These are phyloP conservation scores for Mycena belliarum DNA, from an alignment of 768 basidiomycete genomes.

Conservation along the genomic window DNA sequence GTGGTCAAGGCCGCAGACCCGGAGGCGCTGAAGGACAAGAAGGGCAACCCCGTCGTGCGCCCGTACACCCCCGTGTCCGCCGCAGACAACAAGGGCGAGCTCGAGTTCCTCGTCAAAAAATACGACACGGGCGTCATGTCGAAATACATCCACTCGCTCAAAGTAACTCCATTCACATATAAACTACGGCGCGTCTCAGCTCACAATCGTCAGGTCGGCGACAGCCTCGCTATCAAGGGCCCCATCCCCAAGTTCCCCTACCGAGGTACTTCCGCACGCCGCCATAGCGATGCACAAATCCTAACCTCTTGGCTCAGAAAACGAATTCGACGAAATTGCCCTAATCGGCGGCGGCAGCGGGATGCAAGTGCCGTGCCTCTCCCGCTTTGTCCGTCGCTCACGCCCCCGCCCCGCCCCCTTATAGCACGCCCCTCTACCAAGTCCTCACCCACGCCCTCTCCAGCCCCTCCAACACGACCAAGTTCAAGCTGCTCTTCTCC, in stretches of 20 bases:
- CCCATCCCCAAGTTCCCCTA: slow-evolving; percentile 88
- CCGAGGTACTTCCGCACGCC: slow-evolving; percentile 44
- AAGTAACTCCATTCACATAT: slow-evolving; percentile 37
- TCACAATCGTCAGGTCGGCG: slow-evolving; percentile 44
- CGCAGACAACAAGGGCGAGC: slow-evolving; percentile 71
- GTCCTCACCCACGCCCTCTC: slow-evolving; percentile 71
- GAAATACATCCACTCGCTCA: slow-evolving; percentile 77
- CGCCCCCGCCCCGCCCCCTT: background rate
- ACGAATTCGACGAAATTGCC: slow-evolving; percentile 83
- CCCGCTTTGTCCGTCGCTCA: too few species aligned
- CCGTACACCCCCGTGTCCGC: slow-evolving; percentile 94
- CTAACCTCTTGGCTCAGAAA: slow-evolving; percentile 59
- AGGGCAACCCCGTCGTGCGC: slow-evolving; percentile 85
- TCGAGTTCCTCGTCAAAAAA: slow-evolving; percentile 83
- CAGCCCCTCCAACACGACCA: slow-evolving; percentile 84
- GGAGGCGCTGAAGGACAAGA: slow-evolving; percentile 62
- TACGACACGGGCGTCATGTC: slow-evolving; percentile 83
- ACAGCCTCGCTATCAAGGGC: slow-evolving; percentile 85
- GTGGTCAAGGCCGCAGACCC: slow-evolving; percentile 74
- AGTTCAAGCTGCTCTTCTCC: slow-evolving; percentile 89
- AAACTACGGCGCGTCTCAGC: background rate
- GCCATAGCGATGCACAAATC: background rate
- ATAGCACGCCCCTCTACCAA: slow-evolving; percentile 83
- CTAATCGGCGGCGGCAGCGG: slow-evolving; percentile 94
- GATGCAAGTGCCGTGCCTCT: slow-evolving; percentile 53